These are phyloP conservation scores for Colletotrichum camelliae DNA, from an alignment of 2,329 filamentous ascomycete species.

Conservation along the genomic window DNA sequence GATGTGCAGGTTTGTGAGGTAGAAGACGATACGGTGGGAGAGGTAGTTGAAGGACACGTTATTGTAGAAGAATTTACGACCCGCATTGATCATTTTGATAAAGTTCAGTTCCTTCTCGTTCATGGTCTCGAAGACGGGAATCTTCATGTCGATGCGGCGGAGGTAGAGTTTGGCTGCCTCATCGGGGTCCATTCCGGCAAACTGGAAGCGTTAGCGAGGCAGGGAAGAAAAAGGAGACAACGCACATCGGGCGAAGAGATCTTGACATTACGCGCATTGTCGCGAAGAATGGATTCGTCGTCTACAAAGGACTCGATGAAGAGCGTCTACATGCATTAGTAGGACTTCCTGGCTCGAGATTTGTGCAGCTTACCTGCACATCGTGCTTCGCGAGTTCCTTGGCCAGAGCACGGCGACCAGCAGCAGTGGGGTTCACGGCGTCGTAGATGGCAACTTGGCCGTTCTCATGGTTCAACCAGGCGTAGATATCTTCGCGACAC, in stretches of 20 bases:
- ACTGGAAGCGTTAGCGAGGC: constrained; percentile 54
- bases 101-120: constrained; percentile 92
- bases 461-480: constrained; percentile 95
- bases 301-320: constrained; percentile 97
- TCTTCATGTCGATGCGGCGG: constrained; percentile 86
- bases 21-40: constrained; percentile 97
- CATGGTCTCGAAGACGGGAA: constrained; percentile 97
- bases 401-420: constrained; percentile 80
- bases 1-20: constrained; percentile 96
- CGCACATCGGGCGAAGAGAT: constrained; percentile 93
- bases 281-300: constrained; percentile 90
- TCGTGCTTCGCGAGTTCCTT: constrained; percentile 99
- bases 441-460: constrained; percentile 99
- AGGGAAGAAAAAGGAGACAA: background rate
- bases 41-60: constrained; percentile 97
- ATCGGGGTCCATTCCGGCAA: constrained; percentile 88
- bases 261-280: constrained; percentile 97
- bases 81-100: constrained; percentile 99
- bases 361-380: constrained; percentile 69
- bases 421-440: constrained; percentile 90
- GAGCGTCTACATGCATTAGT: constrained; percentile 67
- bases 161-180: constrained; percentile 94
- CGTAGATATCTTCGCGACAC: constrained; percentile 95
- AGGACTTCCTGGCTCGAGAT: background rate
- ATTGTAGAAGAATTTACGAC: constrained; percentile 91